A percentile compares a stretch with the other conserved stretches of the same genome.
phyloP scores from a whole-genome alignment of 495 filamentous ascomycete species.

The Aspergillus carlsbadensis region DNA sequence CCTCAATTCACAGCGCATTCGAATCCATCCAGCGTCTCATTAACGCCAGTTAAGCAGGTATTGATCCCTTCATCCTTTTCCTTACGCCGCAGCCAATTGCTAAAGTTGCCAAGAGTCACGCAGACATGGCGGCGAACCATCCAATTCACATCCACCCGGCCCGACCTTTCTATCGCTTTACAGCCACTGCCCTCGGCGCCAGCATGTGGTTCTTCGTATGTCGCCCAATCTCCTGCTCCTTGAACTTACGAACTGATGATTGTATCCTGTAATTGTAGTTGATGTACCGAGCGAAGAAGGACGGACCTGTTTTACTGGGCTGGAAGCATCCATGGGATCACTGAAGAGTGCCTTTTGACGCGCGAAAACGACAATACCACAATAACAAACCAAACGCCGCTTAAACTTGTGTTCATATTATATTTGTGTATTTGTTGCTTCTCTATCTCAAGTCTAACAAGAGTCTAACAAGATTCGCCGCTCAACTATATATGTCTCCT shows the following conservation, averaged over 20 bases:
- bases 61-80: not conserved
- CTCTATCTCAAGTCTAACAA: not conserved
- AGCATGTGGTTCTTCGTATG: constrained; percentile 99
- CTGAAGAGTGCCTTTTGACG: constrained; percentile 44
- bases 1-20: not conserved
- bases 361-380: not conserved
- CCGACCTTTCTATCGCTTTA: constrained; percentile 76
- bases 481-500: not conserved
- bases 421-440: not conserved
- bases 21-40: not conserved
- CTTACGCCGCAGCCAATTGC: too few relatives aligned
- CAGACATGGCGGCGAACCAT: constrained; percentile 62
- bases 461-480: not conserved
- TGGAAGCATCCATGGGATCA: constrained; percentile 99
- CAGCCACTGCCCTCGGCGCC: constrained; percentile 82
- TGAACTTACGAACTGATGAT: constrained; percentile 18
- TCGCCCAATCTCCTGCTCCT: constrained; percentile 3
- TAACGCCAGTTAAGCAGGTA: constrained; percentile 7
- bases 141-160: constrained; percentile 71
- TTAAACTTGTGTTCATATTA: not conserved
- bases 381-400: not conserved
- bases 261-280: constrained; percentile 51
- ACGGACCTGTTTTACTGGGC: constrained; percentile 81
- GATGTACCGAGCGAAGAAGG: constrained; percentile 95
- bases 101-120: not conserved